A percentile compares a stretch with the other conserved stretches of the same genome.
Evolutionary conservation across 495 filamentous ascomycete species (phyloP).

Genomic region (Aspergillus coremiiformis): DNA sequence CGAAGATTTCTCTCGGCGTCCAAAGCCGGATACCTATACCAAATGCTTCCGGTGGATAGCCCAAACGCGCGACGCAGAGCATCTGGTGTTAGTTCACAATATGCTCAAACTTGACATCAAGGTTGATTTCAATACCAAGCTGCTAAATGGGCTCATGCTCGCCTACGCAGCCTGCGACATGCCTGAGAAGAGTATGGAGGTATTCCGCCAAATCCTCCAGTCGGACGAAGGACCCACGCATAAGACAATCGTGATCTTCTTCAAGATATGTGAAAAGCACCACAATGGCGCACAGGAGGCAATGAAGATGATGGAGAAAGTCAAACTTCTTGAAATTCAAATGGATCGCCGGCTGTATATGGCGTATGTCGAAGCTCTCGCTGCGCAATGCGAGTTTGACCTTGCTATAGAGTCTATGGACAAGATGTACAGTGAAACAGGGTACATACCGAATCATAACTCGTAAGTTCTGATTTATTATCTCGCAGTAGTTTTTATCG

Average conservation of each 20-base stretch:
- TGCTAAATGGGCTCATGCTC: constrained; percentile 80
- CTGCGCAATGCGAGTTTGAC: constrained; percentile 57
- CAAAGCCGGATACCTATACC: constrained; percentile 67
- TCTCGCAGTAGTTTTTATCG: constrained; percentile 7
- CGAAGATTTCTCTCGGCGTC: constrained; percentile 45
- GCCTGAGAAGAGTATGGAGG: constrained; percentile 56
- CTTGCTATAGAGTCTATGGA: constrained; percentile 57
- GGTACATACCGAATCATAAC: constrained; percentile 53
- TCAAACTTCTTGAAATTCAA: constrained; percentile 66
- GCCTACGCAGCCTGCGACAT: constrained; percentile 65
- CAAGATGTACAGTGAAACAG: constrained; percentile 55
- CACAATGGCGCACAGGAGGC: constrained; percentile 58
- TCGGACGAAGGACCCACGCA: constrained; percentile 77
- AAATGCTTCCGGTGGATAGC: constrained; percentile 71
- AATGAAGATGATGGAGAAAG: constrained; percentile 63
- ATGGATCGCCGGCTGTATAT: constrained; percentile 64
- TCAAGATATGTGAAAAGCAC: constrained; percentile 63
- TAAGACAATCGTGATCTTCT: constrained; percentile 65
- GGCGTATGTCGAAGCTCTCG: constrained; percentile 67
- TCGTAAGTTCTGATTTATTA: constrained; percentile 52
- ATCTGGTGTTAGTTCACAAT: constrained; percentile 70
- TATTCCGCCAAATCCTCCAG: constrained; percentile 73
- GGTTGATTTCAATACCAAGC: constrained; percentile 64
- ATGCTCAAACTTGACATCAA: constrained; percentile 84
- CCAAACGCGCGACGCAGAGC: constrained; percentile 51